These are phyloP conservation scores for Aspergillus sp. DNA, from an alignment of 2,329 filamentous ascomycete species.

Conservation along the genomic window DNA sequence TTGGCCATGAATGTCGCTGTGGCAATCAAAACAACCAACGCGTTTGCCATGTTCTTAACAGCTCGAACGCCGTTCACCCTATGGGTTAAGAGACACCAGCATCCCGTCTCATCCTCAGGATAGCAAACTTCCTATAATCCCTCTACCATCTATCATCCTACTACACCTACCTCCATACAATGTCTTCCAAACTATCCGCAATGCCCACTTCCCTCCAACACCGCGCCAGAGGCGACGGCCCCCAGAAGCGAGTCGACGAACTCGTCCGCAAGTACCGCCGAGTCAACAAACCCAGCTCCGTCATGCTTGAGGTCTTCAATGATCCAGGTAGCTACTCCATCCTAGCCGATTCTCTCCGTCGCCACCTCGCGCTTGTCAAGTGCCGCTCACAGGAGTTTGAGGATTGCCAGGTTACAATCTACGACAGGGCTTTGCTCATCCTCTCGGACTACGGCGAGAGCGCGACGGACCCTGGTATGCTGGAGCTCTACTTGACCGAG, in stretches of 20 bases:
- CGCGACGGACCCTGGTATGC: slow-evolving; percentile 29
- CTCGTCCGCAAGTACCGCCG: slow-evolving; percentile 30
- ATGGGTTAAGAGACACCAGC: background rate
- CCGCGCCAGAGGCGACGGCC: background rate
- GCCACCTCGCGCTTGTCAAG: slow-evolving; percentile 35
- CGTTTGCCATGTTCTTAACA: background rate
- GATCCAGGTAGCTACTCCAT: slow-evolving; percentile 21
- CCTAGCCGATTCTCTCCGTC: slow-evolving; percentile 34
- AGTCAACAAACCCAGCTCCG: slow-evolving; percentile 25
- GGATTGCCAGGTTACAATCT: slow-evolving; percentile 40
- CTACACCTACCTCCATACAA: background rate
- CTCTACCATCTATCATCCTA: background rate
- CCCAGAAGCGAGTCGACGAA: slow-evolving; percentile 17
- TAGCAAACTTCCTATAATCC: background rate
- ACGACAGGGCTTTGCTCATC: slow-evolving; percentile 39
- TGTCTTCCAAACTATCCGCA: background rate
- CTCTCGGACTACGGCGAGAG: slow-evolving; percentile 34
- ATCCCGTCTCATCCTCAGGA: background rate
- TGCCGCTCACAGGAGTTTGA: slow-evolving; percentile 35
- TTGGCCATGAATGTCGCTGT: background rate
- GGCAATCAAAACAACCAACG: background rate
- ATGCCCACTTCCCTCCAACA: background rate
- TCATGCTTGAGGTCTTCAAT: slow-evolving; percentile 31
- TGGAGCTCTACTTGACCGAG: slow-evolving; percentile 41
- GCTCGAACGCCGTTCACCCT: background rate